Evolutionary conservation across 108 stramenopile species (phyloP), one percentile per base, ranked within the genome.

Genomic region (Discostella pseudostelligera): DNA sequence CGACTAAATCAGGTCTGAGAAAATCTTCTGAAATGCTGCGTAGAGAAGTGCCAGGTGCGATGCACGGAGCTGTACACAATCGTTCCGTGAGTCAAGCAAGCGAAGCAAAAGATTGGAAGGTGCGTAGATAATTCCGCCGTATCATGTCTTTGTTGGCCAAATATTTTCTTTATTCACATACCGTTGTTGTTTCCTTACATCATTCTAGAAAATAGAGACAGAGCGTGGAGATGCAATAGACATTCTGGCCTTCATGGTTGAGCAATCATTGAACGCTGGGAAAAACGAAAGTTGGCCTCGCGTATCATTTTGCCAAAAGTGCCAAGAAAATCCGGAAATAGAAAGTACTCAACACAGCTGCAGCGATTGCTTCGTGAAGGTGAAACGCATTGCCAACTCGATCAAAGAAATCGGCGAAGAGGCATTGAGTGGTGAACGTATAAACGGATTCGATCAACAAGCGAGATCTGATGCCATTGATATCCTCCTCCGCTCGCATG

Each of bases 141-240:
- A 19, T 35, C 16, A 39, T 35, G 19, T 4, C 5, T 39, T 54
- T 56, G 32, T 17, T 17, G 4, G 8, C 55, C 14, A 19, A n/a
- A 16, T 36, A 56, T n/a, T 39, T 4, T n/a, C 16, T 4, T 8
- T 11, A 51, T 14, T 0, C 10, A 13, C 24, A 11, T 26, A 8
- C 0, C 12, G 5, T 4, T 13, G 12, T 8, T 4, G 1, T 16
- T 0, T 28, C 16, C 35, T 14, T 39, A 17, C 14, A 16, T 8
- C 42, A 2, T 8, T 56, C 14, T 19, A 56, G 55, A 56, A 56
- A 22, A 75, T 83, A 10, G 84, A 87, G 44, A 77, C 81, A 10
- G 85, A 86, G 70, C 75, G 84, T 4, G 83, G 87, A 56, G 83
- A 87, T 60, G 89, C 86, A 0, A 47, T 86, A 21, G 76, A 81